A percentile compares a stretch with the other conserved stretches of the same genome.
These are phyloP conservation scores for Cinnamomum micranthum DNA, from an alignment of 164 flowering plant species.

Conservation along the genomic window DNA sequence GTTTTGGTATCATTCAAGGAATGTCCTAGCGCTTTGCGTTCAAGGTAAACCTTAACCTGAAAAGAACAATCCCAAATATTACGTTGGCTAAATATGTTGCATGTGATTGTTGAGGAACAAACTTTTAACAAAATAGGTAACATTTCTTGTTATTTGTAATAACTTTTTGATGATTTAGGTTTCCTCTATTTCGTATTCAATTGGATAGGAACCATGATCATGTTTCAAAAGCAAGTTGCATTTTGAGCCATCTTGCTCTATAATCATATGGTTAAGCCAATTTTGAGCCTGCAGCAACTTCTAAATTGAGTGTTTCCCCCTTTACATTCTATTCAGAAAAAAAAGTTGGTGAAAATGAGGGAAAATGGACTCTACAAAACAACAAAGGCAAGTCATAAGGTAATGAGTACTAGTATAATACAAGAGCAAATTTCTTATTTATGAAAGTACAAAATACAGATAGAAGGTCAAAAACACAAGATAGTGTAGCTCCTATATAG, in stretches of 20 bases:
- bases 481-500: neutral
- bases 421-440: too few species aligned
- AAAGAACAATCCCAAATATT: conserved; percentile 4
- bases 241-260: neutral
- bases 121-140: neutral
- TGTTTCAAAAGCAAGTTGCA: neutral
- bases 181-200: too few species aligned
- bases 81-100: neutral
- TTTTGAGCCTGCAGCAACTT: neutral
- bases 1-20: conserved; percentile 83
- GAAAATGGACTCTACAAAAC: neutral
- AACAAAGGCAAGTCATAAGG: neutral
- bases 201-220: neutral
- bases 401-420: too few species aligned
- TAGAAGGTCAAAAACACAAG: neutral
- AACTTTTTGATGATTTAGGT: too few species aligned
- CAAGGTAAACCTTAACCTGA: conserved; percentile 72
- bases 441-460: neutral
- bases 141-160: neutral
- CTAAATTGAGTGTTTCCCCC: neutral
- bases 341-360: neutral
- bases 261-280: neutral
- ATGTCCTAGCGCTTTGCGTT: conserved; percentile 71
- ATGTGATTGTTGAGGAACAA: neutral
- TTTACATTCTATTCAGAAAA: neutral